Conservation (phyloP, 2,329 filamentous ascomycete species). For the Zymoseptoria passerinii region DNA sequence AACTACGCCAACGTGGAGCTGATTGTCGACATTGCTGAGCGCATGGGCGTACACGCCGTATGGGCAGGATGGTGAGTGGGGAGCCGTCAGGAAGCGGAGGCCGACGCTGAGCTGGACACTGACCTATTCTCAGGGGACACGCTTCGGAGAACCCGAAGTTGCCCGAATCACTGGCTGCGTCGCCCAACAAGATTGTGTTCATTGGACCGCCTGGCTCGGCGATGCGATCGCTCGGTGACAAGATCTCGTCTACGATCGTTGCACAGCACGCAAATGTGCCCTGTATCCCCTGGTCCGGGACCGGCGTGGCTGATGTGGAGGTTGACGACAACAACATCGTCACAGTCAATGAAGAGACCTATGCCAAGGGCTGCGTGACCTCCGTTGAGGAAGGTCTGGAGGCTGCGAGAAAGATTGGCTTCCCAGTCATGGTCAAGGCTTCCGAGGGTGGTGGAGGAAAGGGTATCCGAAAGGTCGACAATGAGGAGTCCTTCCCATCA, state of each 20-base stretch:
- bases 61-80: constrained; percentile 88
- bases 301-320: constrained; percentile 72
- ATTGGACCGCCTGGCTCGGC: constrained; percentile 96
- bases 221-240: constrained; percentile 98
- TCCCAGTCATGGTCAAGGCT: constrained; percentile 99
- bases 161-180: constrained; percentile 89
- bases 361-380: constrained; percentile 82
- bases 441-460: constrained; percentile 98
- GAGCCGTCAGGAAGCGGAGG: neutral
- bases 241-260: constrained; percentile 98
- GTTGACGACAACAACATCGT: constrained; percentile 80
- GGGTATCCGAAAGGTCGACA: constrained; percentile 91
- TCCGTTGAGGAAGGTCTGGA: constrained; percentile 83
- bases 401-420: constrained; percentile 84
- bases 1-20: constrained; percentile 99
- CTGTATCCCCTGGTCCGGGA: constrained; percentile 99
- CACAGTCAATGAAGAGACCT: constrained; percentile 77
- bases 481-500: constrained; percentile 72
- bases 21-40: constrained; percentile 96
- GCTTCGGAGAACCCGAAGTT: constrained; percentile 98
- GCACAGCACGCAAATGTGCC: constrained; percentile 93
- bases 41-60: constrained; percentile 95
- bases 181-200: constrained; percentile 97
- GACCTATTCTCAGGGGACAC: constrained; percentile 61
- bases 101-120: constrained; percentile 7